Conservation (phyloP, 2,329 filamentous ascomycete species). For the Clonostachys rosea region DNA sequence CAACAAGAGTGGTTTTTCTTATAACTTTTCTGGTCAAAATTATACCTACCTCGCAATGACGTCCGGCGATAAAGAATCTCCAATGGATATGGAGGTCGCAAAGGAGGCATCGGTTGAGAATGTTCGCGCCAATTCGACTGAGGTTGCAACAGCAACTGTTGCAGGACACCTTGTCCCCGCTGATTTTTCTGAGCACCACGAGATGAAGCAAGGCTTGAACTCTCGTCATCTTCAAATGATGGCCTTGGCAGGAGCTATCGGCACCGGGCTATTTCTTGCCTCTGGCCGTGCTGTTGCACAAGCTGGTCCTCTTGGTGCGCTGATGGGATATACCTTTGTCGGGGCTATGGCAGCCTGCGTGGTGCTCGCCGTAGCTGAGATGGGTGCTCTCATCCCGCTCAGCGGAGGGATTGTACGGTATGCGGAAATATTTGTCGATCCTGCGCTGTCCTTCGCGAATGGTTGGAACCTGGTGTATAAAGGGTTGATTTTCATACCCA, state of each 20-base stretch:
- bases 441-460: conserved; percentile 5
- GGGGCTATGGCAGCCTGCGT: conserved; percentile 55
- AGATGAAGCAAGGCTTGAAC: conserved; percentile 53
- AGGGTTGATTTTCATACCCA: conserved; percentile 33
- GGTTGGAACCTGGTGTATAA: conserved; percentile 7
- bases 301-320: conserved; percentile 65
- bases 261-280: conserved; percentile 68
- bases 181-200: conserved; percentile 5
- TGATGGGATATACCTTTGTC: conserved; percentile 70
- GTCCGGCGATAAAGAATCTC: too few species aligned
- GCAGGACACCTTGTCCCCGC: too few species aligned
- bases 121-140: too few species aligned
- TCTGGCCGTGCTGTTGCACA: conserved; percentile 63
- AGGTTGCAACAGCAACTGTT: too few species aligned
- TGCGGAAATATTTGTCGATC: conserved; percentile 5
- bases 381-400: conserved; percentile 4
- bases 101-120: too few species aligned
- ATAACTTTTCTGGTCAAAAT: too few species aligned
- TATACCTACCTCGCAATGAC: too few species aligned
- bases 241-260: conserved; percentile 57
- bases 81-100: too few species aligned
- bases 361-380: conserved; percentile 2
- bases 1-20: too few species aligned
- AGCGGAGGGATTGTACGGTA: conserved; percentile 5
- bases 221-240: conserved; percentile 64